Conservation (phyloP, 2,329 filamentous ascomycete genomes). For the Beauveria sp. region DNA sequence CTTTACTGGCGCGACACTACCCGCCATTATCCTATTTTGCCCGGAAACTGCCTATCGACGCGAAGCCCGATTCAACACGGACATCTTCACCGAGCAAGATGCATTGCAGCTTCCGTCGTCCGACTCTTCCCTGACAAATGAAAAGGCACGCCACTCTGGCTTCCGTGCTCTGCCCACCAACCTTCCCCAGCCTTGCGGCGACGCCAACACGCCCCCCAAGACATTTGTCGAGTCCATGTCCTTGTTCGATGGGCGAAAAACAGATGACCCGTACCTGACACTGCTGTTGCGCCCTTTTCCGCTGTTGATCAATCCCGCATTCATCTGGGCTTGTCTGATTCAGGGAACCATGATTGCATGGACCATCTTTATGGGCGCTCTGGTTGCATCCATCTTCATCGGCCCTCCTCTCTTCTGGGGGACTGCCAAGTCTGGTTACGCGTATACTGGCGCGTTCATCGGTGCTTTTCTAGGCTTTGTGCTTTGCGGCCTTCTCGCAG, state of each 20-base stretch:
- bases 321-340: conserved; percentile 71
- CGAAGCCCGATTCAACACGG: conserved; percentile 60
- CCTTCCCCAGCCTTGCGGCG: conserved; percentile 27
- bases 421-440: conserved; percentile 75
- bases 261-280: conserved; percentile 63
- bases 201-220: conserved; percentile 38
- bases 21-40: conserved; percentile 67
- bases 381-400: conserved; percentile 75
- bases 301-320: conserved; percentile 75
- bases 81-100: conserved; percentile 41
- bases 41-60: conserved; percentile 78
- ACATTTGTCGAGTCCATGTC: conserved; percentile 54
- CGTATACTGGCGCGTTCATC: conserved; percentile 79
- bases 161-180: conserved; percentile 26
- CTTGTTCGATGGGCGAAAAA: conserved; percentile 76
- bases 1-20: conserved; percentile 63
- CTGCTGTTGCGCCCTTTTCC: conserved; percentile 68
- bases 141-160: conserved; percentile 13
- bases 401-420: conserved; percentile 75
- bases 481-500: conserved; percentile 66
- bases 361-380: conserved; percentile 86
- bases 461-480: conserved; percentile 73
- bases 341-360: conserved; percentile 90
- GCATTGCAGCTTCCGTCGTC: conserved; percentile 10
- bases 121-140: conserved; percentile 2